Base-by-base conservation (phyloP, 1,284 basidiomycete genomes). In the Puccinia brachypodii region DNA sequence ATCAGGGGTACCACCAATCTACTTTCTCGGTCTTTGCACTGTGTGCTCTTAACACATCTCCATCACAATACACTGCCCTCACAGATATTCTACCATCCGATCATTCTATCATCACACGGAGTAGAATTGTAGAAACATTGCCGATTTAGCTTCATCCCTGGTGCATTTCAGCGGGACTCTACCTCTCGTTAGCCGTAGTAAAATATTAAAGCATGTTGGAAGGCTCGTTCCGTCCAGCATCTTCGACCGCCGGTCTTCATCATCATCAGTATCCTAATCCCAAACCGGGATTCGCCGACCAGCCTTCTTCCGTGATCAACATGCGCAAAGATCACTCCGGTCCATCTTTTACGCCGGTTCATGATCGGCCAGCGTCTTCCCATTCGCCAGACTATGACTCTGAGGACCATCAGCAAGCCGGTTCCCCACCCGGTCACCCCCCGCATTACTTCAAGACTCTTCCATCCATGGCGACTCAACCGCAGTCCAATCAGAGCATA, bases 171-270 rank as follows among this genome's bases (percentile, higher is more conserved):
- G 14, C n/a, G n/a, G 28, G 28, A 22, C n/a, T 69, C 11, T 47
- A n/a, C 44, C 4, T 14, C 44, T 3, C 31, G 7, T 40, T 50
- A 8, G 31, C 22, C 25, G 33, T 22, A 38, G 38, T 71, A 9
- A 6, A 31, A 22, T 19, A 44, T 73, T 6, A 56, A 13, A 56
- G 11, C 79, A 81, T 81, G 79, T 40, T 81, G 33, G 79, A 81
- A 74, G 79, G 79, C 47, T 81, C 79, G 7, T 81, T 81, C 62
- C 69, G 79, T 38, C 79, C 79, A 4, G n/a, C 71, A 7, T 62
- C 58, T 38, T 44, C 44, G 11, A 28, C 66, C 11, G 25, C 71
- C 42, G 53, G 53, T 38, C 68, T 33, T 19, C 77, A 80, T 42
- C 44, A 80, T 42, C 44, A 56, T 36, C 69, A 73, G 28, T 74